These are phyloP conservation scores for Symbiodinium pilosum DNA, from an alignment of 73 alveolate genomes.

Conservation along the genomic window DNA sequence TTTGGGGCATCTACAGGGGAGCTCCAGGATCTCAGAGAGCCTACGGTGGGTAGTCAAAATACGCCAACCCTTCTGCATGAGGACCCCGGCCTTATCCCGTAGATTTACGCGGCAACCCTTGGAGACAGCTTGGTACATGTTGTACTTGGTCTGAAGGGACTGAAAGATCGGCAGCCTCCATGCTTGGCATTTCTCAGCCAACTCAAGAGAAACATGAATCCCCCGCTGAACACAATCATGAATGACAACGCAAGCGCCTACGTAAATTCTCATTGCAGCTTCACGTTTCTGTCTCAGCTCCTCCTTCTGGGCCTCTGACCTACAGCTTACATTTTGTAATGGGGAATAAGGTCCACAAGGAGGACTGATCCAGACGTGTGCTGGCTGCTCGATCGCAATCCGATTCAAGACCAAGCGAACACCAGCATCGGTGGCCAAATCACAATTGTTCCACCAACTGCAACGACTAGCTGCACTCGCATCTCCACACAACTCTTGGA, in stretches of 20 bases:
- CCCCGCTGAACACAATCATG: neutral
- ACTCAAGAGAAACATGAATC: neutral
- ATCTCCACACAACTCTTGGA: neutral
- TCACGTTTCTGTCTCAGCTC: neutral
- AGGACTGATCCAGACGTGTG: neutral
- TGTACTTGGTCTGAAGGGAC: neutral
- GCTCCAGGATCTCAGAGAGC: neutral
- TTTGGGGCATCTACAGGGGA: neutral
- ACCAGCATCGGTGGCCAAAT: neutral
- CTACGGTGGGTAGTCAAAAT: neutral
- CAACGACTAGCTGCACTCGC: neutral
- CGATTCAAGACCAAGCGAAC: neutral
- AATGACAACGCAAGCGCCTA: neutral
- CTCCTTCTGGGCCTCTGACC: neutral
- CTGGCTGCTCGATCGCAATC: neutral
- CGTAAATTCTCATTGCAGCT: neutral
- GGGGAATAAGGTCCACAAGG: constrained; percentile 53
- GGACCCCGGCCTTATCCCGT: neutral
- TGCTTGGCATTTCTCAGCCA: neutral
- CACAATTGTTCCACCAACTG: neutral
- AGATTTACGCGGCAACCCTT: constrained; percentile 25
- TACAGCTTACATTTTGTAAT: neutral
- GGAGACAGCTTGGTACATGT: neutral
- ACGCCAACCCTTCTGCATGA: constrained; percentile 8
- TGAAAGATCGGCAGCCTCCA: neutral